Evolutionary conservation across 305 asterid species (phyloP).

Genomic region (Euphrasia arctica): DNA sequence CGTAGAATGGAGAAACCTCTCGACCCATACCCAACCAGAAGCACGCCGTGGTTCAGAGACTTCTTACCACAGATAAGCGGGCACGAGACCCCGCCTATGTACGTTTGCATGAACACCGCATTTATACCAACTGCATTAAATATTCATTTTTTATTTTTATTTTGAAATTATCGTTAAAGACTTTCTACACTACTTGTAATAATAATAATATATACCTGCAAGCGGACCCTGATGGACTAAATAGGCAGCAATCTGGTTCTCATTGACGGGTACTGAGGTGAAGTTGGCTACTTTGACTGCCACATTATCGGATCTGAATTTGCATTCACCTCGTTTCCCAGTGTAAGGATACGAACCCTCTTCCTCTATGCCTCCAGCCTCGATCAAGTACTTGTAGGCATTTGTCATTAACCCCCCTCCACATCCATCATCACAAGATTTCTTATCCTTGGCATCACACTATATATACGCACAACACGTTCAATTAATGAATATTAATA

Average conservation of each 20-base stretch:
- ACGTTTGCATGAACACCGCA: constrained; percentile 82
- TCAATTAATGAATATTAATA: background rate
- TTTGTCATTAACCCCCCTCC: constrained; percentile 88
- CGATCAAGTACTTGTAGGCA: constrained; percentile 73
- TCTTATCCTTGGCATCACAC: constrained; percentile 66
- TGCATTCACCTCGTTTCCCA: constrained; percentile 62
- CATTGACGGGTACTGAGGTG: constrained; percentile 53
- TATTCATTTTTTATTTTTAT: background rate
- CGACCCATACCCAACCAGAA: constrained; percentile 75
- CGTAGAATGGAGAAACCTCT: constrained; percentile 69
- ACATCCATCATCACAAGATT: constrained; percentile 68
- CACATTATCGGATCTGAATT: constrained; percentile 46
- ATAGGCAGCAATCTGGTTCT: constrained; percentile 66
- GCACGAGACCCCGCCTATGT: constrained; percentile 81
- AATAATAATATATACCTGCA: constrained; percentile 43
- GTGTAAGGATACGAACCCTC: constrained; percentile 67
- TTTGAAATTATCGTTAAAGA: too few relatives aligned
- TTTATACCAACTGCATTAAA: constrained; percentile 55
- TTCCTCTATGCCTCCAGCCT: constrained; percentile 75
- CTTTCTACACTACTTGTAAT: background rate
- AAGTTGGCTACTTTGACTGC: constrained; percentile 54
- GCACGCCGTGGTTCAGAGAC: constrained; percentile 65
- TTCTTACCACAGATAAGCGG: constrained; percentile 69
- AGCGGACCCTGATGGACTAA: constrained; percentile 76
- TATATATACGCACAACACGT: constrained; percentile 13